Evolutionary conservation across 805 yeast genomes (phyloP), one percentile per base, ranked within the genome.

Genomic region (Myxozyma lipomycoides): DNA sequence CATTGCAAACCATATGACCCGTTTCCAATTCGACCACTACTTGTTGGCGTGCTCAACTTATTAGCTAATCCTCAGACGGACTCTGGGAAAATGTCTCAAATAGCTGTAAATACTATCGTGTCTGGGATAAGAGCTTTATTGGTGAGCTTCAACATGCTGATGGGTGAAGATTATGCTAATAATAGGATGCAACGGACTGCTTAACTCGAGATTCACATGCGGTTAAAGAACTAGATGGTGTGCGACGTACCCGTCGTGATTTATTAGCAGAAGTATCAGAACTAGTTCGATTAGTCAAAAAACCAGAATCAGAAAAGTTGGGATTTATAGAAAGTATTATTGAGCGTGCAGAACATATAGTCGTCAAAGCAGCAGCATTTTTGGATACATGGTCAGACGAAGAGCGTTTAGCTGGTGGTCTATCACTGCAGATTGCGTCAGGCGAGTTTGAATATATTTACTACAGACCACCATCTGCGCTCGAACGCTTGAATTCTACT

Each of bases 181-280:
- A 12, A 10, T 21, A 52, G 56, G 67, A 66, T 39, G 52, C 62
- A 32, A 63, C 70, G 18, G 64, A 67, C 5, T 62, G 70, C 15
- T 62, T 69, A 12, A 64, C 67, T 5, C 61, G 70, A 2, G 70
- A 69, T 39, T 58, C 69, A 7, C 60, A 59, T 15, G 57, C 61
- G 3, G 69, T 70, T 17, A 55, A 55, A 35, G 52, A 59, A 34
- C 57, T 64, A 3, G 67, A 63, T 24, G 49, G 62, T 4, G 61
- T 70, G 19, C 59, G 67, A 15, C 61, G 61, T 26, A 60, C 67
- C 46, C 60, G 75, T 43, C 69, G 69, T 53, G 56, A 64, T 18
- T 60, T 71, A 40, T 64, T 71, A 32, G 67, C 71, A 1, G 73
- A 71, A 48, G 63, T 71, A 24, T 72, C 73, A 6, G 67, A 63